Percentiles rank a stretch among this genome's conserved stretches.
These are phyloP conservation scores for Anaeromyces robustus DNA, from an alignment of 192 early-diverging fungal genomes.

Conservation along the genomic window DNA sequence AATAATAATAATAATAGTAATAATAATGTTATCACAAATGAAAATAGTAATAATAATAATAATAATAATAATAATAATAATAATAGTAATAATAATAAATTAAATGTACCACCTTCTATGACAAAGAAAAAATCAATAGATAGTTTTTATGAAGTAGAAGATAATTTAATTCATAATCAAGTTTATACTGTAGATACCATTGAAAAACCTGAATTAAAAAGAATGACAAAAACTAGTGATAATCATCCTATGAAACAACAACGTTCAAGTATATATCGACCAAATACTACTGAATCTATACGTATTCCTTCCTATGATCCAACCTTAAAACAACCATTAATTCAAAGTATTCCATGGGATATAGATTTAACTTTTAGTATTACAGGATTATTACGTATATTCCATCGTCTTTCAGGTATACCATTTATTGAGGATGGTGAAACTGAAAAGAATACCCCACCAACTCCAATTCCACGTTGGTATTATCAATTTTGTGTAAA, in stretches of 20 bases:
- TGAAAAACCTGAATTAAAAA: background rate
- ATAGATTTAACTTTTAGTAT: background rate
- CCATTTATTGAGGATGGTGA: background rate
- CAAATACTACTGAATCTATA: background rate
- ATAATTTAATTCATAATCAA: background rate
- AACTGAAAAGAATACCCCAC: background rate
- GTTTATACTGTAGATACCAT: background rate
- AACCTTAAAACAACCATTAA: background rate
- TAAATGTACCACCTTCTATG: no score
- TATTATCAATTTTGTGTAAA: background rate
- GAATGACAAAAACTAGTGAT: background rate
- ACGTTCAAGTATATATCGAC: background rate
- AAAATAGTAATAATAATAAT: no score
- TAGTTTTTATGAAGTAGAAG: background rate
- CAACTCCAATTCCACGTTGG: background rate
- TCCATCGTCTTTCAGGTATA: background rate
- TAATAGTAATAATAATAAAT: background rate
- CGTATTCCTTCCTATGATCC: background rate
- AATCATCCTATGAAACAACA: background rate
- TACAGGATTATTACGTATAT: background rate
- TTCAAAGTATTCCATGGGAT: background rate
- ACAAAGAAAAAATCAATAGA: background rate
- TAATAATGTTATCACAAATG: no score
- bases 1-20: no score
- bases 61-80: background rate